These are phyloP conservation scores for Suillus subalutaceus DNA, from an alignment of 768 basidiomycete species.

Conservation along the genomic window DNA sequence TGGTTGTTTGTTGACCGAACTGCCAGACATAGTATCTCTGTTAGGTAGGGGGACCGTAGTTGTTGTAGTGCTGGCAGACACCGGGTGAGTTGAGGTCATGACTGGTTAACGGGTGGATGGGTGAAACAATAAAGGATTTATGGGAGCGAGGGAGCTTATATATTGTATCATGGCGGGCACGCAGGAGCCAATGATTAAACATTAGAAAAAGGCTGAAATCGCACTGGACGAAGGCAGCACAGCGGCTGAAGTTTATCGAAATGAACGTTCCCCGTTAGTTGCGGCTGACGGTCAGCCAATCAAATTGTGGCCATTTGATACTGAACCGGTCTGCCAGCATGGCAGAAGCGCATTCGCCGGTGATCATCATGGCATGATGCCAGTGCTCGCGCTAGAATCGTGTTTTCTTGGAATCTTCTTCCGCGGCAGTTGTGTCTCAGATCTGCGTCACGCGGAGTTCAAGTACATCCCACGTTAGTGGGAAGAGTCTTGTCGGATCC, in stretches of 20 bases:
- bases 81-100: not conserved
- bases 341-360: not conserved
- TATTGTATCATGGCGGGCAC: not conserved
- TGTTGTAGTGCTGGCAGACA: not conserved
- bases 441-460: too few species aligned
- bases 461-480: too few species aligned
- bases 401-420: too few species aligned
- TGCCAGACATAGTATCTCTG: slow-evolving; percentile 11
- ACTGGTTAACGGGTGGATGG: too few species aligned
- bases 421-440: too few species aligned
- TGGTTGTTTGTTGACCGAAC: slow-evolving; percentile 39
- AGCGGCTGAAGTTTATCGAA: not conserved
- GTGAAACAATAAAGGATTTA: not conserved
- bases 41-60: slow-evolving; percentile 25
- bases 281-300: not conserved
- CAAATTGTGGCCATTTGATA: not conserved
- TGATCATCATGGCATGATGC: not conserved
- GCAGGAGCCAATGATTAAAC: not conserved
- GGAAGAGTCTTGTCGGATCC: too few species aligned
- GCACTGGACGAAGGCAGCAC: not conserved
- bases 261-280: too few species aligned
- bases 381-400: not conserved
- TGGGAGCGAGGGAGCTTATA: not conserved
- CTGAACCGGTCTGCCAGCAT: not conserved
- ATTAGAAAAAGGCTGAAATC: not conserved